Evolutionary conservation across 1,139 yeast species (phyloP).

Genomic region (Suhomyces bokatorum): DNA sequence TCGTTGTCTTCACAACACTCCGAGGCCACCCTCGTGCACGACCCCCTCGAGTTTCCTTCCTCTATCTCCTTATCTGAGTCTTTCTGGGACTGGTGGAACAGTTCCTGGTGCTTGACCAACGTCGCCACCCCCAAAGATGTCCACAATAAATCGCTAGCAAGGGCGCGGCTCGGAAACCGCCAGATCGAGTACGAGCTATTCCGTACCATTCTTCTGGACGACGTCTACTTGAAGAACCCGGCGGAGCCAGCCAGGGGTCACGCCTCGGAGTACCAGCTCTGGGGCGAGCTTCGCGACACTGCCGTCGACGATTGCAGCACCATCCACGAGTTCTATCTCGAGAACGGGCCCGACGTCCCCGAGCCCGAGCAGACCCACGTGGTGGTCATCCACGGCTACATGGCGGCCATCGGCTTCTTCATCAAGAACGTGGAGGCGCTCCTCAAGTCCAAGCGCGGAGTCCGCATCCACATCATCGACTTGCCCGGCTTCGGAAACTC

Average conservation of each 20-base stretch:
- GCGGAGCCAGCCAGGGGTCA: not conserved
- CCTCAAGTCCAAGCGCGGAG: constrained; percentile 33
- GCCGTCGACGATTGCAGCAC: constrained; percentile 30
- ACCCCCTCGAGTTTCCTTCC: constrained; percentile 4
- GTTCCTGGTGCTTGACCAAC: constrained; percentile 27
- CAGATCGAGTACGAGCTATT: constrained; percentile 39
- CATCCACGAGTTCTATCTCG: constrained; percentile 42
- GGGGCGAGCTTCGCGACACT: constrained; percentile 34
- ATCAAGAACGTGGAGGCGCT: constrained; percentile 40
- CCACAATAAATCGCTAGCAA: constrained; percentile 10
- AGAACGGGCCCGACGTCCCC: constrained; percentile 23
- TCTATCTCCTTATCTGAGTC: constrained; percentile 35
- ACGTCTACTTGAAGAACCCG: constrained; percentile 23
- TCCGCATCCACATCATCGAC: constrained; percentile 39
- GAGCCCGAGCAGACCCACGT: constrained; percentile 24
- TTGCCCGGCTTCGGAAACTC: constrained; percentile 50
- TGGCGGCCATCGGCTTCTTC: constrained; percentile 50
- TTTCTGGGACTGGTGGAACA: constrained; percentile 44
- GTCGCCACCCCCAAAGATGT: constrained; percentile 17
- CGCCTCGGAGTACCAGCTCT: not conserved
- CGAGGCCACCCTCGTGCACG: not conserved
- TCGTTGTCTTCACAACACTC: not conserved
- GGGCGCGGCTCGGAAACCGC: constrained; percentile 29
- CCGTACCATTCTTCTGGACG: constrained; percentile 35
- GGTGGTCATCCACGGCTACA: constrained; percentile 46